These are phyloP conservation scores for Sporobolomyces roseus DNA, from an alignment of 768 basidiomycete species.

Conservation along the genomic window DNA sequence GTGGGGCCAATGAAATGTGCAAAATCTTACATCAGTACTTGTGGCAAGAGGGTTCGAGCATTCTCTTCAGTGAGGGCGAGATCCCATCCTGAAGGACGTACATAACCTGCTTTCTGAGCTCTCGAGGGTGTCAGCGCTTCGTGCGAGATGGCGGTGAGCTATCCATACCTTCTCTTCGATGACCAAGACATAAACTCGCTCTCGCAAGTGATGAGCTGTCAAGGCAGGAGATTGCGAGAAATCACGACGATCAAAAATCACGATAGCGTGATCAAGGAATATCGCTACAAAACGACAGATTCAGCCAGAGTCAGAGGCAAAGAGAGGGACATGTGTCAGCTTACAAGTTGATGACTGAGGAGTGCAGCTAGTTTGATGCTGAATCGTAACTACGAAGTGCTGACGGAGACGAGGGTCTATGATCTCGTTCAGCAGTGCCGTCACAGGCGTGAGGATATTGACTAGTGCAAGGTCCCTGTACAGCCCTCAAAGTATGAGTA, in stretches of 20 bases:
- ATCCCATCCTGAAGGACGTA: background rate
- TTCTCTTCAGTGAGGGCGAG: background rate
- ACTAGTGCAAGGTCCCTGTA: background rate
- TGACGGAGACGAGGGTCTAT: background rate
- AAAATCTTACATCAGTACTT: background rate
- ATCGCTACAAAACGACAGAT: background rate
- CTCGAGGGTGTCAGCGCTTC: background rate
- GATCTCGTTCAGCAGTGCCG: background rate
- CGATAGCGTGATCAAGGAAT: background rate
- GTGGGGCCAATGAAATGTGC: background rate
- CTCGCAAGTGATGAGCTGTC: background rate
- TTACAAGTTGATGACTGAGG: background rate
- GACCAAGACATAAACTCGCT: background rate
- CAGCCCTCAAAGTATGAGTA: background rate
- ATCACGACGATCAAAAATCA: background rate
- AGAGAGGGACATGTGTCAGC: background rate
- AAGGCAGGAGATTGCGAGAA: no score
- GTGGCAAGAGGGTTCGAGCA: background rate
- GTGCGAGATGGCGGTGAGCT: no score
- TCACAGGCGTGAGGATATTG: background rate
- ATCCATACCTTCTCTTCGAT: background rate
- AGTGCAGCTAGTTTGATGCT: background rate
- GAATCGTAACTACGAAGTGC: background rate
- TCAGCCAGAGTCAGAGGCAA: background rate
- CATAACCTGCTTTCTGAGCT: background rate